Evolutionary conservation across 371 early-diverging fungal genomes (phyloP).

Genomic region (Rhizopus stolonifer): DNA sequence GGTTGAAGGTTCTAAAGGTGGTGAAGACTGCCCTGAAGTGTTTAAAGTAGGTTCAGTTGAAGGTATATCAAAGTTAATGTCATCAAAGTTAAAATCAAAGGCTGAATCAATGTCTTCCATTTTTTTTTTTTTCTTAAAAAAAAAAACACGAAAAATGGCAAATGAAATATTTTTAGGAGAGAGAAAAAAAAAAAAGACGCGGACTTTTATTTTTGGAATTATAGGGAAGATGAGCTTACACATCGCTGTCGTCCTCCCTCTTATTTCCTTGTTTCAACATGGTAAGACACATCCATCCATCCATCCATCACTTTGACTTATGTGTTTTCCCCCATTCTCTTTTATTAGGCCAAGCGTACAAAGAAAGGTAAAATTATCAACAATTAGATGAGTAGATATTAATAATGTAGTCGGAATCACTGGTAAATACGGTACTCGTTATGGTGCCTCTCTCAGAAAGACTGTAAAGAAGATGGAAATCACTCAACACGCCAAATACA

Average conservation of each 20-base stretch:
- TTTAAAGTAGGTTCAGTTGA: background rate
- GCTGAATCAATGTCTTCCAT: too few relatives aligned
- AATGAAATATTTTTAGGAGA: too few relatives aligned
- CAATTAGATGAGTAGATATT: background rate
- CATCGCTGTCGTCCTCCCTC: constrained; percentile 11
- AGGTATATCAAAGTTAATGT: background rate
- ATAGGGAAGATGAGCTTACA: background rate
- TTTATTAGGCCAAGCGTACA: constrained; percentile 90
- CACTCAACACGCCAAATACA: constrained; percentile 97
- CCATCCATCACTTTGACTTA: constrained; percentile 24
- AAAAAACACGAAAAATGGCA: background rate
- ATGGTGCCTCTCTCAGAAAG: constrained; percentile 99
- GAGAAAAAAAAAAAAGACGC: constrained; percentile 7
- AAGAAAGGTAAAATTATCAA: constrained; percentile 67
- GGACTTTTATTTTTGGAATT: background rate
- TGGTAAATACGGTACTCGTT: constrained; percentile 98
- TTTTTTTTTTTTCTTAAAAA: background rate
- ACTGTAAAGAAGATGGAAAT: constrained; percentile 55
- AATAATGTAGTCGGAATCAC: constrained; percentile 13
- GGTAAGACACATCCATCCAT: constrained; percentile 22
- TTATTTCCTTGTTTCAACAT: constrained; percentile 21
- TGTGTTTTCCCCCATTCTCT: background rate
- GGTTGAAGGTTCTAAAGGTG: background rate
- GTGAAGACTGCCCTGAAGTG: background rate
- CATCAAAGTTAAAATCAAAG: too few relatives aligned